Base-by-base conservation (phyloP, 441 rosid species). In the Melastoma candidum region DNA sequence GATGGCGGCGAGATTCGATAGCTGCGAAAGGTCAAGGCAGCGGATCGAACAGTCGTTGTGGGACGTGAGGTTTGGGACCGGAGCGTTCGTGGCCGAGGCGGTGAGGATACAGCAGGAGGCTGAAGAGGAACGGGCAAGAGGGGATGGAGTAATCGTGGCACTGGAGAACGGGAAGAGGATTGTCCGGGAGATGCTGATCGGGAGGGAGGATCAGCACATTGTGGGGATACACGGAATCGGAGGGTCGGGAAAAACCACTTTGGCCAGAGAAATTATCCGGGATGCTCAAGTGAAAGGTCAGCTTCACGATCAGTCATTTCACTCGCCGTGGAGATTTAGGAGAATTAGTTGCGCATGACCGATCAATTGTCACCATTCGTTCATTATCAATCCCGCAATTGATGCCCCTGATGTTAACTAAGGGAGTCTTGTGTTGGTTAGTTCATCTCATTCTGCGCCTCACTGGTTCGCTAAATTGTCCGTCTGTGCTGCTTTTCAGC, bases 161-260 rank as follows among this genome's bases (percentile, higher is more conserved):
- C 54, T 85, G 65, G 79, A 80, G 63, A 59, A 72, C 12, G 98
- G 88, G 6, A 87, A 77, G 79, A 76, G 24, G 58, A 76, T 74
- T 49, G 90, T 87, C 50, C 78, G 84, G 73, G 87, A 82, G 69
- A 77, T 80, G 93, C 12, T 90, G 12, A 64, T 75, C 10, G 77
- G 44, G 22, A 56, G 69, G 13, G 74, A 83, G 1, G 63, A 56
- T 54, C 54, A 63, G 25, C 61, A 58, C 26, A 53, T 85, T 51
- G 47, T 82, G 36, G 96, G 90, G 47, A 85, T 87, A 46, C 54
- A 60, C 59, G 96, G 98, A 2, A 87, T 85, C 63, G 98, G 93
- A 0, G 97, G 95, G 29, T 87, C 87, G 0, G 97, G 97, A 0
- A 90, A 90, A 55, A 87, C 97, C 7, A 87, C 98, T 51, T 66